phyloP scores from a whole-genome alignment of 768 basidiomycete genomes.

The Rhodotorula paludigena region DNA sequence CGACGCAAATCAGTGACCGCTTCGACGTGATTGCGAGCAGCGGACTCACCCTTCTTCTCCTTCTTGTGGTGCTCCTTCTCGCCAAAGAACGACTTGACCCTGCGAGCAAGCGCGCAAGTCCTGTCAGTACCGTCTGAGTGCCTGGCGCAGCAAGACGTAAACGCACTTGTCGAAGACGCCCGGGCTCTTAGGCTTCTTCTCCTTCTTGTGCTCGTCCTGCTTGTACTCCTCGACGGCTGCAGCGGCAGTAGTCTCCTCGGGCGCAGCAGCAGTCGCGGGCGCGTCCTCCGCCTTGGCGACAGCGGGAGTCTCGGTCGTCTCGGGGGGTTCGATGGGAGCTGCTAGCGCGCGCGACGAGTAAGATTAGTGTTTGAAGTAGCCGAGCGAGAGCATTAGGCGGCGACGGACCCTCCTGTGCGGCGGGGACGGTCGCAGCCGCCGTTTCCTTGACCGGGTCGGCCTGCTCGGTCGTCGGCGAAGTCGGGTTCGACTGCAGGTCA shows the following conservation, averaged over 20 bases:
- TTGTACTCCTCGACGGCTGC: neutral
- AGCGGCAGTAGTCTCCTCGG: neutral
- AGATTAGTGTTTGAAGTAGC: too few species aligned
- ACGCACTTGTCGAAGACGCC: constrained; percentile 30
- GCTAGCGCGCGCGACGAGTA: too few species aligned
- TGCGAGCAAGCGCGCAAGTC: neutral
- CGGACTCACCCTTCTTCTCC: constrained; percentile 30
- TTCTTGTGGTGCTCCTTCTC: constrained; percentile 36
- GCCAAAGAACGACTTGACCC: constrained; percentile 34
- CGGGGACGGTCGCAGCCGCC: neutral
- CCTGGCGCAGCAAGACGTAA: too few species aligned
- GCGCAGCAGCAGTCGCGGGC: neutral
- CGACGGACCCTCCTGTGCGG: neutral
- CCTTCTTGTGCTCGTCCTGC: constrained; percentile 5
- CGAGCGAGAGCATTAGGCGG: neutral
- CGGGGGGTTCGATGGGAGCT: too few species aligned
- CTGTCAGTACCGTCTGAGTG: neutral
- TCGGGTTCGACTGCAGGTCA: constrained; percentile 8
- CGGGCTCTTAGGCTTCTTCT: constrained; percentile 28
- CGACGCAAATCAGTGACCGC: neutral
- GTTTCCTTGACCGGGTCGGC: neutral
- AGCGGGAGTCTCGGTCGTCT: neutral
- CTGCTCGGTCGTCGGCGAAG: constrained; percentile 18
- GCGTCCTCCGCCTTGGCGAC: neutral
- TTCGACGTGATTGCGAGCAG: neutral